These are phyloP conservation scores for Aegilops umbellulata DNA, from an alignment of 176 grass and related monocot species.

Conservation along the genomic window DNA sequence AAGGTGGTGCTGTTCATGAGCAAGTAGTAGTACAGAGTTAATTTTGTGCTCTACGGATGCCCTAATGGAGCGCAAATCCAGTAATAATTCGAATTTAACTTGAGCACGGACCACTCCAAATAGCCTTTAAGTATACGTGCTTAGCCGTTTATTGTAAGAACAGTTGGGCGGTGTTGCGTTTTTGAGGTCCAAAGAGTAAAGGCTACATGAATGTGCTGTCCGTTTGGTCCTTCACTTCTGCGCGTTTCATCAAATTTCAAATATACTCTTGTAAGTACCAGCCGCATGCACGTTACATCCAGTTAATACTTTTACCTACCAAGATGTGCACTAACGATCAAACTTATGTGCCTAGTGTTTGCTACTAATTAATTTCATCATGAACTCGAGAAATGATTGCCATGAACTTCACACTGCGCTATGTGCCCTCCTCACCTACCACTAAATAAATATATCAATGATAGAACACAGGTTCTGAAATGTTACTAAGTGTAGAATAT, in stretches of 20 bases:
- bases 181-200: conserved; percentile 31
- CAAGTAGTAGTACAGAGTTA: background rate
- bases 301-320: background rate
- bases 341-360: background rate
- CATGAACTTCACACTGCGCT: background rate
- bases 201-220: conserved; percentile 36
- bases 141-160: conserved; percentile 29
- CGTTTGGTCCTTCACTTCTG: background rate
- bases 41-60: background rate
- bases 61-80: background rate
- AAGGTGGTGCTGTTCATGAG: too few relatives aligned
- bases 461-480: too few relatives aligned
- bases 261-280: background rate
- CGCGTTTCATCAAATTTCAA: background rate
- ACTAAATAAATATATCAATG: too few relatives aligned
- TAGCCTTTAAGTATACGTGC: conserved; percentile 12
- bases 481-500: too few relatives aligned
- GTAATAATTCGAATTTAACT: conserved; percentile 17
- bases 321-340: background rate
- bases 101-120: conserved; percentile 20
- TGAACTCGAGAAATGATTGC: background rate
- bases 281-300: background rate
- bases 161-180: conserved; percentile 1
- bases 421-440: too few relatives aligned
- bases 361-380: background rate